phyloP scores from a whole-genome alignment of 371 early-diverging fungal species.

The Rhizopus arrhizus region DNA sequence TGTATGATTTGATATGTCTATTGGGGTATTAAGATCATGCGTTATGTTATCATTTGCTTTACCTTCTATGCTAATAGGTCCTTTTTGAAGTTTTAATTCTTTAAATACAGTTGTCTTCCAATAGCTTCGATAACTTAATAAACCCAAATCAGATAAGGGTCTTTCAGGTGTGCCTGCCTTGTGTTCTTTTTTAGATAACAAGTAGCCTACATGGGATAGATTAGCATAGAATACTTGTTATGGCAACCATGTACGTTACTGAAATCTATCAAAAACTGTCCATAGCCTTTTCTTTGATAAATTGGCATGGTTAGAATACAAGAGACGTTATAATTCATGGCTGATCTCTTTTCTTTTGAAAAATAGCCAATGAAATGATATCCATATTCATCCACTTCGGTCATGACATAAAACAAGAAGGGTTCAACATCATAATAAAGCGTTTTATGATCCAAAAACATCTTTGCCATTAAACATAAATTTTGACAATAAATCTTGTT shows the following conservation, averaged over 20 bases:
- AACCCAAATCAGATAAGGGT: constrained; percentile 98
- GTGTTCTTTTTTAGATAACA: constrained; percentile 87
- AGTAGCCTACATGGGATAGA: constrained; percentile 67
- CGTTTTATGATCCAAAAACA: constrained; percentile 99
- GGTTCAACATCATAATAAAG: constrained; percentile 99
- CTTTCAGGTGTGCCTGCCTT: constrained; percentile 96
- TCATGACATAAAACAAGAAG: constrained; percentile 98
- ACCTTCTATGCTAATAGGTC: constrained; percentile 52
- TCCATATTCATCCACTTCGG: constrained; percentile 75
- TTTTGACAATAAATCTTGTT: constrained; percentile 98
- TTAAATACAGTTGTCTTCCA: constrained; percentile 67
- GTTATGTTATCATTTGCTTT: not conserved
- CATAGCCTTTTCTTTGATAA: constrained; percentile 97
- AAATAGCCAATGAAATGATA: constrained; percentile 99
- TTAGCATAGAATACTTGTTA: constrained; percentile 10
- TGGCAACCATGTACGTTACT: constrained; percentile 46
- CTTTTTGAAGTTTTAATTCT: constrained; percentile 33
- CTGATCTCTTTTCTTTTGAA: constrained; percentile 85
- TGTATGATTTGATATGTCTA: constrained; percentile 62
- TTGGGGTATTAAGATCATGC: not conserved
- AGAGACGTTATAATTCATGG: constrained; percentile 94
- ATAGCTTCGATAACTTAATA: constrained; percentile 90
- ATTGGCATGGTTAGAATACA: constrained; percentile 98
- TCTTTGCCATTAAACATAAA: constrained; percentile 95
- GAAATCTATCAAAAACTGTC: constrained; percentile 96